Percentiles rank a stretch among this genome's conserved stretches.
These are phyloP conservation scores for Pholiota adiposa DNA, from an alignment of 1,284 basidiomycete species.

Conservation along the genomic window DNA sequence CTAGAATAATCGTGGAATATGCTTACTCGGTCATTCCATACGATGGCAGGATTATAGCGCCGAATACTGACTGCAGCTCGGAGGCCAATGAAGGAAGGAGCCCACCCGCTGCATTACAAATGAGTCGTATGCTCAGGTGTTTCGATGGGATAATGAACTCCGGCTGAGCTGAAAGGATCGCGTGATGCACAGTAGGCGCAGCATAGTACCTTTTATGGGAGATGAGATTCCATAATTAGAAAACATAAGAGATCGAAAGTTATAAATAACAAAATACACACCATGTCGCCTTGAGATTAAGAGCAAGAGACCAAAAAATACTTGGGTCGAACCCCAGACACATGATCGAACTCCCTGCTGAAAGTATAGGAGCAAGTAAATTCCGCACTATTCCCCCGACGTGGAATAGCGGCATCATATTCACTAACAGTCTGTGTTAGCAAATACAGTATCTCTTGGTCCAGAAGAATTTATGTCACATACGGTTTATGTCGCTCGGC, in stretches of 20 bases:
- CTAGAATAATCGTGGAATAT: background rate
- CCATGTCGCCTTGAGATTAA: constrained; percentile 53
- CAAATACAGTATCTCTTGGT: background rate
- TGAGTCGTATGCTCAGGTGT: constrained; percentile 46
- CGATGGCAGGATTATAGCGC: constrained; percentile 46
- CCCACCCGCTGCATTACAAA: constrained; percentile 52
- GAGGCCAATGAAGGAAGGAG: constrained; percentile 47
- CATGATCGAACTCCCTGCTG: constrained; percentile 63
- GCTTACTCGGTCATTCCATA: constrained; percentile 54
- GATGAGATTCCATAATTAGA: constrained; percentile 13
- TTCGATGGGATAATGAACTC: constrained; percentile 33
- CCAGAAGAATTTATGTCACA: constrained; percentile 22
- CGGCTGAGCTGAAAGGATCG: constrained; percentile 45
- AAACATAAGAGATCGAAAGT: background rate
- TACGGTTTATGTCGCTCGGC: constrained; percentile 46
- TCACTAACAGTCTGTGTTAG: constrained; percentile 36
- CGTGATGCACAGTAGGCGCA: constrained; percentile 51
- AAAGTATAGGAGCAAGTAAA: constrained; percentile 61
- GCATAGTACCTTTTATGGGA: constrained; percentile 46
- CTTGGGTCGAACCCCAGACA: constrained; percentile 61
- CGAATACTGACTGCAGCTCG: constrained; percentile 42
- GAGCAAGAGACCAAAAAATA: constrained; percentile 62
- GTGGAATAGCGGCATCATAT: constrained; percentile 76
- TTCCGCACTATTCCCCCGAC: constrained; percentile 70
- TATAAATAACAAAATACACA: constrained; percentile 30